phyloP scores from a whole-genome alignment of 2,329 filamentous ascomycete genomes.

The Fusarium sp. region DNA sequence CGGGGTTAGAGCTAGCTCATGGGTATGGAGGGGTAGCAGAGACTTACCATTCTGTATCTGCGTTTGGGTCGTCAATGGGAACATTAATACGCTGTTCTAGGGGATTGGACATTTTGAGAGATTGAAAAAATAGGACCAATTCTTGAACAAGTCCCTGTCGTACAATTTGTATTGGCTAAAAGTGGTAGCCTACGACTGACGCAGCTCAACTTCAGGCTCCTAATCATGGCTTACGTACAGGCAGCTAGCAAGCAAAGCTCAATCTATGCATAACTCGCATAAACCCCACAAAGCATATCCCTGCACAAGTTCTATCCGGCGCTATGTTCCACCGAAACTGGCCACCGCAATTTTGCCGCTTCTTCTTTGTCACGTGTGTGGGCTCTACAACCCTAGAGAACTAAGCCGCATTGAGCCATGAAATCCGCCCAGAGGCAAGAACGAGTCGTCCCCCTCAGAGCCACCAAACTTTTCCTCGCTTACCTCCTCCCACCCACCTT shows the following conservation, averaged over 20 bases:
- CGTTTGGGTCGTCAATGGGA: slow-evolving; percentile 93
- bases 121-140: not conserved
- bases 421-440: slow-evolving; percentile 54
- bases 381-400: slow-evolving; percentile 55
- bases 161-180: slow-evolving; percentile 17
- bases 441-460: slow-evolving; percentile 51
- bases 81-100: slow-evolving; percentile 77
- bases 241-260: slow-evolving; percentile 21
- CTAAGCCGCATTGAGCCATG: slow-evolving; percentile 55
- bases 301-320: slow-evolving; percentile 42
- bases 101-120: slow-evolving; percentile 68
- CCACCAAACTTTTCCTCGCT: slow-evolving; percentile 64
- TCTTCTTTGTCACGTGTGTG: slow-evolving; percentile 53
- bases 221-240: slow-evolving; percentile 32
- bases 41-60: slow-evolving; percentile 94
- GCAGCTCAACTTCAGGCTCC: slow-evolving; percentile 19
- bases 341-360: not conserved
- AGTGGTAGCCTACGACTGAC: slow-evolving; percentile 33
- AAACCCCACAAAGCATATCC: slow-evolving; percentile 28
- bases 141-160: not conserved
- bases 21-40: slow-evolving; percentile 41
- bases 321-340: slow-evolving; percentile 43
- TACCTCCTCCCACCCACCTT: slow-evolving; percentile 61
- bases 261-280: slow-evolving; percentile 38
- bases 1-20: slow-evolving; percentile 44